Percentiles rank a stretch among this genome's conserved stretches.
Evolutionary conservation across 805 yeast genomes (phyloP).

Genomic region (Metschnikowia koreensis): DNA sequence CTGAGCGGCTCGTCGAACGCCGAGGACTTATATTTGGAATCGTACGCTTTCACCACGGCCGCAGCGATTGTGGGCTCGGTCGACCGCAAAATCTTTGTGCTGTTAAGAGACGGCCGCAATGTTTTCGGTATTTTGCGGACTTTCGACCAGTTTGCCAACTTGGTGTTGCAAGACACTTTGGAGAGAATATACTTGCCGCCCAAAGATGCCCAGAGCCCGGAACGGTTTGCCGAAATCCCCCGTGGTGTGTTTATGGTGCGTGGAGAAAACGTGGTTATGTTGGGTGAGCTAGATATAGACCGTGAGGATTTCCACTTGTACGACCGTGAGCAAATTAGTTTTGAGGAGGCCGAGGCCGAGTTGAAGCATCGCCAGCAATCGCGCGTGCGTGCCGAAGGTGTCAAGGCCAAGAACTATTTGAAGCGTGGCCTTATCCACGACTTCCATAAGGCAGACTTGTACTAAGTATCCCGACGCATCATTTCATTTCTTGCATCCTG

Average conservation of each 20-base stretch:
- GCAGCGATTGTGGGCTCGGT: constrained; percentile 89
- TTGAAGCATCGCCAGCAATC: constrained; percentile 28
- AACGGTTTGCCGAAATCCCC: constrained; percentile 67
- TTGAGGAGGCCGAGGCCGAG: constrained; percentile 55
- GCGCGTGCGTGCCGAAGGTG: constrained; percentile 41
- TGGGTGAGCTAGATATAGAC: constrained; percentile 92
- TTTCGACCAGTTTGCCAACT: constrained; percentile 91
- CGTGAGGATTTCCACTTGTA: constrained; percentile 70
- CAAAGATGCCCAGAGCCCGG: constrained; percentile 37
- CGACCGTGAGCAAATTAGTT: constrained; percentile 56
- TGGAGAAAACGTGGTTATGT: constrained; percentile 92
- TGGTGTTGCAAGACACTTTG: constrained; percentile 85
- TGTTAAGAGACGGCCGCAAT: constrained; percentile 85
- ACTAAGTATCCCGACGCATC: constrained; percentile 27
- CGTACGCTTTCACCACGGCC: constrained; percentile 82
- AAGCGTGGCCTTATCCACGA: constrained; percentile 58
- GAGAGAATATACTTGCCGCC: constrained; percentile 72
- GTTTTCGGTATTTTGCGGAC: constrained; percentile 88
- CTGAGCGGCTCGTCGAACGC: constrained; percentile 32
- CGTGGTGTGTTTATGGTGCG: constrained; percentile 85
- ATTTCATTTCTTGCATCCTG: constrained; percentile 17
- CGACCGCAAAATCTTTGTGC: constrained; percentile 77
- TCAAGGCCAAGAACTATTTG: constrained; percentile 48
- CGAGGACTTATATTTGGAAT: constrained; percentile 65
- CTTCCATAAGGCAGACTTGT: constrained; percentile 53